Conservation (phyloP, 2,329 filamentous ascomycete genomes). For the Amphichorda felina region DNA sequence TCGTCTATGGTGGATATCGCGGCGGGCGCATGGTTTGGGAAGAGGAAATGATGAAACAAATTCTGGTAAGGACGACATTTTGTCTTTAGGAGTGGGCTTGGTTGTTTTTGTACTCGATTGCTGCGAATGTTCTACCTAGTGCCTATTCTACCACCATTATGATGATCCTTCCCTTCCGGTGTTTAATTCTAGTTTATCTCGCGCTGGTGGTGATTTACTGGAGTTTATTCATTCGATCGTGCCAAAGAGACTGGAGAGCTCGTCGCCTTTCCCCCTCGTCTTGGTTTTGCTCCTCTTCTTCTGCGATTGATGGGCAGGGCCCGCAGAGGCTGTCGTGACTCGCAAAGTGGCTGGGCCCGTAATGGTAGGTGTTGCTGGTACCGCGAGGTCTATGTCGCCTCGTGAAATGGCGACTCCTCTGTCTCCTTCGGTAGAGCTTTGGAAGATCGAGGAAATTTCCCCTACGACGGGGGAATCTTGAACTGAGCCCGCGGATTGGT, state of each 20-base stretch:
- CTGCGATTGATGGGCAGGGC: constrained; percentile 2
- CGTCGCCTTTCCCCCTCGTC: constrained; percentile 45
- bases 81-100: neutral
- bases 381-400: neutral
- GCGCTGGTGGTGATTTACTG: too few species aligned
- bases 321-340: neutral
- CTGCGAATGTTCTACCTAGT: too few species aligned
- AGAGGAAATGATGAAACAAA: neutral
- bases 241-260: constrained; percentile 63
- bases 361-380: too few species aligned
- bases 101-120: neutral
- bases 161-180: too few species aligned
- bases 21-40: neutral
- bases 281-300: constrained; percentile 41
- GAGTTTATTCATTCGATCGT: constrained; percentile 31
- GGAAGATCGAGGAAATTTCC: neutral
- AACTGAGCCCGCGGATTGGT: neutral
- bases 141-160: too few species aligned
- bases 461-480: neutral
- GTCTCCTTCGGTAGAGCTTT: constrained; percentile 7
- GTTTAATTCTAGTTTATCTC: too few species aligned
- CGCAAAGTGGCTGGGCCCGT: constrained; percentile 23
- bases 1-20: too few species aligned
- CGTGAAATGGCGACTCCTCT: constrained; percentile 17
- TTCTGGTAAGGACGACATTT: neutral